Base-by-base conservation (phyloP, 192 early-diverging fungal species). In the Backusella luteola region DNA sequence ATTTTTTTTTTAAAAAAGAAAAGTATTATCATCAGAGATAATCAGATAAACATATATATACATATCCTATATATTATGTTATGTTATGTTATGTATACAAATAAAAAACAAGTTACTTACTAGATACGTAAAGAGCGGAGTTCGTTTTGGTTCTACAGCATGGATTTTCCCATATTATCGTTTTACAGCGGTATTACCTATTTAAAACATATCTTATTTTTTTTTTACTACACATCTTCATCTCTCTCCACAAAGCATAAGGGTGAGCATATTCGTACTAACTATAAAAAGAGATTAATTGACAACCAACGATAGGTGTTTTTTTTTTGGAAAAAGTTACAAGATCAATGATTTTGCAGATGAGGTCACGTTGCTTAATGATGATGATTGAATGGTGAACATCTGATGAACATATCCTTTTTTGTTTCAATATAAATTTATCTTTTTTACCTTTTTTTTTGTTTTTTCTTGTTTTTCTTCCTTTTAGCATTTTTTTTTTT, bases 401-500 rank as follows among this genome's bases (percentile, higher is more conserved):
- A 63, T 23, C 56, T 63, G 56, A 63, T 29, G 21, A 23, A 29
- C 21, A 29, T 29, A 63, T 26, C 56, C 56, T 63, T 59, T 59
- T 59, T 59, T 59, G 56, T 59, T 59, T 59, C 56, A 59, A 59
- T 59, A 59, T 59, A 59, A 56, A 21, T 26, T 26, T 59, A 21
- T 9, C 9, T 59, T 26, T 21, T 59, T 59, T 59, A 26, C 0
- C 11, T 23, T 11, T 23, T 8, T n/a, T 26, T 56, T 8, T 23
- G 23, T 56, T 56, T 56, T 11, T 56, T 56, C 9, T 56, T 56
- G 6, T 9, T 56, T 56, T 56, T 56, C 23, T 56, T 56, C 17
- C 23, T 56, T 56, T 56, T 59, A 59, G 56, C 36, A 52, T 21
- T 59, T 53, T 66, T 63, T 63, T 52, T 74, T 74, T 74, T 52